Conservation (phyloP, 1,139 yeast genomes). For the Geotrichum europaeum region DNA sequence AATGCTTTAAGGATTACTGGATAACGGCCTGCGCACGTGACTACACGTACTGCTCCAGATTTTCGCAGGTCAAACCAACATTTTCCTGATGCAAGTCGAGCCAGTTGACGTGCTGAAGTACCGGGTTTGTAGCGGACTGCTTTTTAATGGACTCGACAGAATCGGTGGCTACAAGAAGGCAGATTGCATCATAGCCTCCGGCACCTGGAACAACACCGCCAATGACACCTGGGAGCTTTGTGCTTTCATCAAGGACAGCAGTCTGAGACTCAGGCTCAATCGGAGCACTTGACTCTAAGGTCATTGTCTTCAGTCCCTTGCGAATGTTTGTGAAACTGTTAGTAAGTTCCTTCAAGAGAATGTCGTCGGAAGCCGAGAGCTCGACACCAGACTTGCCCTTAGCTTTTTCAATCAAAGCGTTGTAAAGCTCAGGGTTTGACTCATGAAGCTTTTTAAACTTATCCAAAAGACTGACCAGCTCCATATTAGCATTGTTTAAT, state of each 20-base stretch:
- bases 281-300: constrained; percentile 68
- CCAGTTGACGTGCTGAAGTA: constrained; percentile 31
- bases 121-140: constrained; percentile 31
- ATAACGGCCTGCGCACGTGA: background rate
- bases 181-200: constrained; percentile 92
- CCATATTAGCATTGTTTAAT: constrained; percentile 54
- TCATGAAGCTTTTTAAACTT: constrained; percentile 36
- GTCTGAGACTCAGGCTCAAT: constrained; percentile 84
- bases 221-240: constrained; percentile 58
- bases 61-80: constrained; percentile 30
- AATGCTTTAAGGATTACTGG: constrained; percentile 1
- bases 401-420: constrained; percentile 9
- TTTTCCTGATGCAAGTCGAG: constrained; percentile 32
- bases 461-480: constrained; percentile 46
- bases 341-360: constrained; percentile 14
- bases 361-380: constrained; percentile 20
- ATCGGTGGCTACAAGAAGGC: constrained; percentile 54
- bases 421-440: constrained; percentile 19
- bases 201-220: constrained; percentile 99
- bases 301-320: constrained; percentile 49
- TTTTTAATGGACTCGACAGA: constrained; percentile 39
- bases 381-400: constrained; percentile 15
- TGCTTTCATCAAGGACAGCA: constrained; percentile 55
- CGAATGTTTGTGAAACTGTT: constrained; percentile 47
- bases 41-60: constrained; percentile 2